Evolutionary conservation across 1,284 basidiomycete species (phyloP), one percentile per base, ranked within the genome.

Genomic region (Thelephora terrestris): DNA sequence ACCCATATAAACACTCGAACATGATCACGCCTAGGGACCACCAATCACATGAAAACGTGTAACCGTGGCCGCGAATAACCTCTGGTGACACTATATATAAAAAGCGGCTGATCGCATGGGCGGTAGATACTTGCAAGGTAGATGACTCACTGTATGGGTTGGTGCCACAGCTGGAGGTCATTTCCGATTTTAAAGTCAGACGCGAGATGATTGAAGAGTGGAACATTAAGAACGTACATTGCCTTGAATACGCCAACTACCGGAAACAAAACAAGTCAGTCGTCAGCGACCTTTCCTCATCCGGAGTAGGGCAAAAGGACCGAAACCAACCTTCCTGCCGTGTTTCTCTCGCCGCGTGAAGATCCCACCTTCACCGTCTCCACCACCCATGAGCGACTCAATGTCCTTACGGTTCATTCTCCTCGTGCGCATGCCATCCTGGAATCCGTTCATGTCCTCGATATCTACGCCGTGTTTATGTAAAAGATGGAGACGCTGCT

Each of bases 21-120:
- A 91, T 84, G 62, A 96, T 95, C 47, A 95, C 86, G 20, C 93
- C 93, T 44, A 97, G 74, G 63, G 89, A 92, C 94, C 95, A 98
- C 93, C 93, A 98, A 62, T 98, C 94, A 63, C 91, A 96, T 32
- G 86, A 88, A 66, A 90, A 94, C 43, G 89, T 84, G 66, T 98
- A 98, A 21, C 93, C 94, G 60, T 87, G 84, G 17, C 86, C 85
- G 59, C 92, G 79, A 57, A 99, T 90, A 37, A 98, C 94, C 64
- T 98, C 95, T 27, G 92, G 91, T 9, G 90, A 92, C 91, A 91
- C 88, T 85, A 65, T n/a, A n/a, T n/a, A n/a, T n/a, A 58, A 55
- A 60, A 61, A 50, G 29, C n/a, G 46, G 39, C 37, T 14, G 12
- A 16, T 42, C 39, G 39, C 39, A 12, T 42, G n/a, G 25, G 25